These are phyloP conservation scores for Colletotrichum coccodes DNA, from an alignment of 2,329 filamentous ascomycete species.

Conservation along the genomic window DNA sequence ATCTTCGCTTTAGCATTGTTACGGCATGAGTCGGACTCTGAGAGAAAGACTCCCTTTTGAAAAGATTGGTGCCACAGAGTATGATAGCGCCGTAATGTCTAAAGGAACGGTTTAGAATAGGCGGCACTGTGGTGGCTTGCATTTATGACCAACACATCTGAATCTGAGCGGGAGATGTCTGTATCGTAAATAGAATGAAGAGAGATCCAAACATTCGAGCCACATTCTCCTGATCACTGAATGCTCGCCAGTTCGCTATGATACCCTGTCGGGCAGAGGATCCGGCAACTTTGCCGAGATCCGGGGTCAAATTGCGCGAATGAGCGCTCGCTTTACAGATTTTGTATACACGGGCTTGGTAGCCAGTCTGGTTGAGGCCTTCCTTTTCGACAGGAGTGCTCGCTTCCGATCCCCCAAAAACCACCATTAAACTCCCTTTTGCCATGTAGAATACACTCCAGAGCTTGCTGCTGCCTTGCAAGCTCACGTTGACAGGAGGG, in stretches of 20 bases:
- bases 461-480: background rate
- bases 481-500: background rate
- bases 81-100: conserved; percentile 4
- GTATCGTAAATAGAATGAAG: conserved; percentile 8
- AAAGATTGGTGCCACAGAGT: background rate
- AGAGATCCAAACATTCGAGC: background rate
- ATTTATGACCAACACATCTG: background rate
- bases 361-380: background rate
- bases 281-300: background rate
- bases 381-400: background rate
- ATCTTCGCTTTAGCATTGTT: conserved; percentile 10
- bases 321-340: conserved; percentile 7
- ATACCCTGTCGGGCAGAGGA: background rate
- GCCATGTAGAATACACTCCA: conserved; percentile 27
- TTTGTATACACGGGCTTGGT: conserved; percentile 10
- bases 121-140: background rate
- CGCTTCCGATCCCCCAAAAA: background rate
- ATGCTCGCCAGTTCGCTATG: background rate
- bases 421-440: conserved; percentile 24
- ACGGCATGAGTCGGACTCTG: background rate
- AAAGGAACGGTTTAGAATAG: background rate
- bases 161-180: background rate
- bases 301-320: background rate
- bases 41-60: background rate
- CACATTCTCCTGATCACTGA: background rate